Conservation (phyloP, 768 basidiomycete genomes). For the Lyophyllum semitale region DNA sequence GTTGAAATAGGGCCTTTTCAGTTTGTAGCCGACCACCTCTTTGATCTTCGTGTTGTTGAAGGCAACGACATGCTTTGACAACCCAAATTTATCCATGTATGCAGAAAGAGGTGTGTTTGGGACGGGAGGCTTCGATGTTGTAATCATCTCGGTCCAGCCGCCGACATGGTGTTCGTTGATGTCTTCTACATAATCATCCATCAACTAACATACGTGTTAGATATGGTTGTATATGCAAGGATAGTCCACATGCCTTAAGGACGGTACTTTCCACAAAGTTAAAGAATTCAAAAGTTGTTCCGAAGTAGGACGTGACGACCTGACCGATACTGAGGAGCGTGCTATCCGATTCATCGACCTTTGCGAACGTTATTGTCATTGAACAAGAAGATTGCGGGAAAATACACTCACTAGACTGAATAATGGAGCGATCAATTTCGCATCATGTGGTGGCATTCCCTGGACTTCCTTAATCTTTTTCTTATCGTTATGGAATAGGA, state of each 20-base stretch:
- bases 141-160: conserved; percentile 83
- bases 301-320: conserved; percentile 69
- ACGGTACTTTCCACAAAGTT: conserved; percentile 66
- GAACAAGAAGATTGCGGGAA: neutral
- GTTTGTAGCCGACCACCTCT: conserved; percentile 65
- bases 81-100: conserved; percentile 75
- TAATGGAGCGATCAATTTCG: conserved; percentile 69
- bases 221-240: neutral
- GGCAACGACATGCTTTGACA: conserved; percentile 70
- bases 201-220: conserved; percentile 44
- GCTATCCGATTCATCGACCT: conserved; percentile 79
- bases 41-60: conserved; percentile 77
- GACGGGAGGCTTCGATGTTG: conserved; percentile 68
- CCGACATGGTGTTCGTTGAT: conserved; percentile 84
- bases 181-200: conserved; percentile 75
- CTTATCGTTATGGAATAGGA: conserved; percentile 72
- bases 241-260: conserved; percentile 54
- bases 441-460: conserved; percentile 57
- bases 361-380: neutral
- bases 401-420: conserved; percentile 69
- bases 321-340: conserved; percentile 69
- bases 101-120: conserved; percentile 72
- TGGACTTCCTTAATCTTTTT: conserved; percentile 63
- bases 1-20: conserved; percentile 63
- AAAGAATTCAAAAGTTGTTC: conserved; percentile 81